phyloP scores from a whole-genome alignment of 2,329 filamentous ascomycete species.

The Phoma sp. region DNA sequence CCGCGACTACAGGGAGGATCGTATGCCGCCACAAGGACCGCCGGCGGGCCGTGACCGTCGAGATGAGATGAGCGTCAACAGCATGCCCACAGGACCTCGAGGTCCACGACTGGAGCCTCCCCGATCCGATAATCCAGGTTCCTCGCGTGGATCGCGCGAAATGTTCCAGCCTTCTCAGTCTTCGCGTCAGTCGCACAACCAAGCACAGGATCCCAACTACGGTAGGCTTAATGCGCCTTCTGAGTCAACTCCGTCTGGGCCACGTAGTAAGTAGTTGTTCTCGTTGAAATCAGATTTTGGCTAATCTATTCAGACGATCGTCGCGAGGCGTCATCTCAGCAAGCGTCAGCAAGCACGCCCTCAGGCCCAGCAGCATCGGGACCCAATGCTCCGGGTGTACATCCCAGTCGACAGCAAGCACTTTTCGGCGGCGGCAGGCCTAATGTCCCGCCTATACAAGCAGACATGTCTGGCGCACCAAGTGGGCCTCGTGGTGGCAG shows the following conservation, averaged over 20 bases:
- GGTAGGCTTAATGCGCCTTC: constrained; percentile 55
- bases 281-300: not conserved
- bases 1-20: constrained; percentile 44
- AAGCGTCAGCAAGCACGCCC: constrained; percentile 40
- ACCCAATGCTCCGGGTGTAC: constrained; percentile 55
- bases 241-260: constrained; percentile 61
- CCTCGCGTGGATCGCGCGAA: constrained; percentile 45
- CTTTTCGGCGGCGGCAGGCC: constrained; percentile 9
- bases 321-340: constrained; percentile 33
- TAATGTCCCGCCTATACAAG: constrained; percentile 32
- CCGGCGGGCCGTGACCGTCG: constrained; percentile 48
- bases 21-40: constrained; percentile 27
- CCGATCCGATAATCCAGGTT: constrained; percentile 1
- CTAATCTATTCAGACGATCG: constrained; percentile 32
- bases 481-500: constrained; percentile 44
- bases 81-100: constrained; percentile 61
- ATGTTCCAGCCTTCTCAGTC: constrained; percentile 46
- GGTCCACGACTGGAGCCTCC: constrained; percentile 47
- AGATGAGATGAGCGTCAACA: constrained; percentile 38
- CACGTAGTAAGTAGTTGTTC: constrained; percentile 50
- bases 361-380: constrained; percentile 32
- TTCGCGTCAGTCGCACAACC: constrained; percentile 43
- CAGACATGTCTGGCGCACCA: constrained; percentile 40
- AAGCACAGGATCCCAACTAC: constrained; percentile 54
- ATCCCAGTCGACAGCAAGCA: constrained; percentile 59